Percentiles rank a stretch among this genome's conserved stretches.
These are phyloP conservation scores for Boletus tylopilopsis DNA, from an alignment of 768 basidiomycete species.

Conservation along the genomic window DNA sequence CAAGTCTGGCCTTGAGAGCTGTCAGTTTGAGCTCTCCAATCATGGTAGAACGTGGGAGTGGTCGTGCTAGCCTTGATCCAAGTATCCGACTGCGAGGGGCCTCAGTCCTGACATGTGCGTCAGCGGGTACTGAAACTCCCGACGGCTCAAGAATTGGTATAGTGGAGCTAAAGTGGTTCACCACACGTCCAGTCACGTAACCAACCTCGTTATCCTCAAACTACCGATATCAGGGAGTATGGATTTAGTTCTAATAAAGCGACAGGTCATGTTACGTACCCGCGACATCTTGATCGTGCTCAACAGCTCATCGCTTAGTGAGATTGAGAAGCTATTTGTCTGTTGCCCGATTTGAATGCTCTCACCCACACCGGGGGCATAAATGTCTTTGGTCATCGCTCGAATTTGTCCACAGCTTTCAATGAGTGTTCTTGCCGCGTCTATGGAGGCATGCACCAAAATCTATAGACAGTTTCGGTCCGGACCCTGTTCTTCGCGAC, in stretches of 20 bases:
- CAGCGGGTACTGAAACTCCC: conserved; percentile 30
- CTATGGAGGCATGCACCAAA: conserved; percentile 72
- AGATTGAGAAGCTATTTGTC: conserved; percentile 91
- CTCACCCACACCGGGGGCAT: conserved; percentile 72
- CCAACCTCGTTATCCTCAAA: conserved; percentile 98
- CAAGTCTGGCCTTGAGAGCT: conserved; percentile 76
- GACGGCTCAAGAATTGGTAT: conserved; percentile 84
- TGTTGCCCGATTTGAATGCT: conserved; percentile 91
- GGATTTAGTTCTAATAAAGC: background rate
- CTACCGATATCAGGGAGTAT: conserved; percentile 37
- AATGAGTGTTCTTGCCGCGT: conserved; percentile 69
- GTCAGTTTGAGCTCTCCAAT: conserved; percentile 96
- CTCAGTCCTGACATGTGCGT: conserved; percentile 21
- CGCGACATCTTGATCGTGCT: conserved; percentile 79
- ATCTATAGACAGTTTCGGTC: conserved; percentile 49
- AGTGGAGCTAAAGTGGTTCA: conserved; percentile 79
- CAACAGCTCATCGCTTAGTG: conserved; percentile 86
- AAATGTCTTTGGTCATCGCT: conserved; percentile 91
- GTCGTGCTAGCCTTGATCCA: conserved; percentile 61
- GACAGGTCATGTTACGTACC: conserved; percentile 44
- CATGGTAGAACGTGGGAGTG: conserved; percentile 87
- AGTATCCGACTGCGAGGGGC: conserved; percentile 41
- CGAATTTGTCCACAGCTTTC: conserved; percentile 80
- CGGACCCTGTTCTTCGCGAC: background rate
- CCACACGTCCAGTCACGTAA: conserved; percentile 85